Percentiles rank a stretch among this genome's conserved stretches.
phyloP scores from a whole-genome alignment of 1,139 yeast genomes.

The Eremothecium sinecaudum region DNA sequence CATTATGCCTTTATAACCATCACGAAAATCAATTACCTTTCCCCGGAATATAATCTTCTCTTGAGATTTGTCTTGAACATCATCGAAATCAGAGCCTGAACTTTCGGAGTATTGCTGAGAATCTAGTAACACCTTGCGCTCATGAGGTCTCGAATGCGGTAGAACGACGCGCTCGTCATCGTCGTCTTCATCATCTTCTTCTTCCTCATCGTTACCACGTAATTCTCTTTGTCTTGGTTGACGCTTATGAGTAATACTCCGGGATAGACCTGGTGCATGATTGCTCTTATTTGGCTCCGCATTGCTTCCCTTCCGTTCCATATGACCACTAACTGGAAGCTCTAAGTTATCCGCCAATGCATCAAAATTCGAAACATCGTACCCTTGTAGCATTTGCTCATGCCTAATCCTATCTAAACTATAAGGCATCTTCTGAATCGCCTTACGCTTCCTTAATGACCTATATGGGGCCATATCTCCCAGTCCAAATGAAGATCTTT shows the following conservation, averaged over 20 bases:
- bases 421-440: constrained; percentile 30
- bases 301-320: background rate
- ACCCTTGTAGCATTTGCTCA: constrained; percentile 25
- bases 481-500: no score
- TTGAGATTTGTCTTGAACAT: constrained; percentile 1
- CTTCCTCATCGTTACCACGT: background rate
- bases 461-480: constrained; percentile 7
- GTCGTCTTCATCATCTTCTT: constrained; percentile 1
- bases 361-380: constrained; percentile 20
- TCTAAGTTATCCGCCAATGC: constrained; percentile 10
- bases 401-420: constrained; percentile 29
- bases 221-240: background rate
- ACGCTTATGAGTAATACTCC: no score
- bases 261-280: background rate
- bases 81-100: background rate
- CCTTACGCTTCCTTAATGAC: constrained; percentile 25
- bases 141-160: background rate
- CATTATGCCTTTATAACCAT: constrained; percentile 27
- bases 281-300: background rate
- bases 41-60: constrained; percentile 24
- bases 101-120: background rate
- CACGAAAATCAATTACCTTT: constrained; percentile 19
- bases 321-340: constrained; percentile 7
- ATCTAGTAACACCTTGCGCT: background rate
- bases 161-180: background rate